Evolutionary conservation across 1,284 basidiomycete species (phyloP).

Genomic region (Malassezia equina): DNA sequence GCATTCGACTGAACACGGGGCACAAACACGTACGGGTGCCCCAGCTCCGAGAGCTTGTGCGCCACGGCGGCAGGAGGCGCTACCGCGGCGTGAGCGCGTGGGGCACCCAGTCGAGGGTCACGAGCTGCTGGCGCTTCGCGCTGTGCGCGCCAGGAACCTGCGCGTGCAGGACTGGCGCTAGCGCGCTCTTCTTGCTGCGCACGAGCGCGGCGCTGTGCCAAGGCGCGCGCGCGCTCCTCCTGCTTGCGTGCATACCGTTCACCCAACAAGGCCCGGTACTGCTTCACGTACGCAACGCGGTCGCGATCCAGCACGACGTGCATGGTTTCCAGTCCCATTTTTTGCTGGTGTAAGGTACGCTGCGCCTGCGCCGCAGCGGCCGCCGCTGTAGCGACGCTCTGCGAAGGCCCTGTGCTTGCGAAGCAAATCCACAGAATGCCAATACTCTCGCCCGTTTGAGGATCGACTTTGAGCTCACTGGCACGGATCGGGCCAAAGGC

Average conservation of each 20-base stretch:
- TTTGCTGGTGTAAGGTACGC: constrained; percentile 15
- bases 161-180: too few relatives aligned
- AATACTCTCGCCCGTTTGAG: constrained; percentile 66
- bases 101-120: not conserved
- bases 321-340: constrained; percentile 15
- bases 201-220: not conserved
- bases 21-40: constrained; percentile 27
- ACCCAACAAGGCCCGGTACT: constrained; percentile 55
- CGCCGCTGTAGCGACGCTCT: constrained; percentile 12
- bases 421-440: constrained; percentile 73
- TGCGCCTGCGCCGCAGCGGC: constrained; percentile 22
- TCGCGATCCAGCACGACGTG: constrained; percentile 48
- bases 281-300: constrained; percentile 47
- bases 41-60: constrained; percentile 12
- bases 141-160: too few relatives aligned
- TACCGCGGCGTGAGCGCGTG: not conserved
- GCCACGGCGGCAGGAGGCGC: constrained; percentile 8
- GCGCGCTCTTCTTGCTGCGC: not conserved
- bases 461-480: constrained; percentile 71
- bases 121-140: not conserved
- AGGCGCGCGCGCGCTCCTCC: not conserved
- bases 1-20: constrained; percentile 21
- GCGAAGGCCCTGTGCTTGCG: constrained; percentile 22
- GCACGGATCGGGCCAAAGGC: constrained; percentile 60
- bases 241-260: constrained; percentile 29